Evolutionary conservation across 1,139 yeast species (phyloP), one percentile per base, ranked within the genome.

Genomic region (Debaryomyces fabryi): DNA sequence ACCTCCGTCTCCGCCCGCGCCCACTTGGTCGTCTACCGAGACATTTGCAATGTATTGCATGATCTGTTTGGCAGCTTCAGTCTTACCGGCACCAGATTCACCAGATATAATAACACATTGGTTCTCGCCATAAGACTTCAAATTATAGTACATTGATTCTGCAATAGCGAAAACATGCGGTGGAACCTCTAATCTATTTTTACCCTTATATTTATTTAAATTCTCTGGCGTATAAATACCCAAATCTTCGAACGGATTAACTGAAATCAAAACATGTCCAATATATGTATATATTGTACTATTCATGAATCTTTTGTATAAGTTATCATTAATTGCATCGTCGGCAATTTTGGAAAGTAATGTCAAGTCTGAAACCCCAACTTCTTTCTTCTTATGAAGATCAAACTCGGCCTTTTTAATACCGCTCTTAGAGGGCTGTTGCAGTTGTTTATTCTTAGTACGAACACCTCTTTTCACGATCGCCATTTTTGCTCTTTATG

Each of bases 161-260:
- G 99, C 99, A 60, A 93, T 92, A 45, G 98, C 97, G 69, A 87
- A 95, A 39, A 95, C 99, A 71, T 95, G 99, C 6, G 99, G 99
- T n/a, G 98, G 96, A 32, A 88, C 96, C 68, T 95, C 99, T 53
- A 95, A 76, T 62, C 99, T 78, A 67, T 93, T 95, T 66, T 92
- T 90, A 50, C 97, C 97, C 67, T 85, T 84, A 65, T 95, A 95
- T 42, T 86, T 76, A 51, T 83, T 80, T 59, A 93, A 73, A 9
- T 85, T 83, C 24, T 82, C 85, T 45, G 82, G 86, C 6, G 97
- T 90, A 68, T 95, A 95, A 47, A 95, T 93, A 2, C 99, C 99
- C 62, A 95, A 76, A 65, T 95, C 99, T 56, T 92, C 83, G 72
- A 95, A 95, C 2, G 99, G 99, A 61, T 95, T 95, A 47, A 95